Percentiles rank a stretch among this genome's conserved stretches.
These are phyloP conservation scores for Hansenula sp. DNA, from an alignment of 1,139 yeast genomes.

Conservation along the genomic window DNA sequence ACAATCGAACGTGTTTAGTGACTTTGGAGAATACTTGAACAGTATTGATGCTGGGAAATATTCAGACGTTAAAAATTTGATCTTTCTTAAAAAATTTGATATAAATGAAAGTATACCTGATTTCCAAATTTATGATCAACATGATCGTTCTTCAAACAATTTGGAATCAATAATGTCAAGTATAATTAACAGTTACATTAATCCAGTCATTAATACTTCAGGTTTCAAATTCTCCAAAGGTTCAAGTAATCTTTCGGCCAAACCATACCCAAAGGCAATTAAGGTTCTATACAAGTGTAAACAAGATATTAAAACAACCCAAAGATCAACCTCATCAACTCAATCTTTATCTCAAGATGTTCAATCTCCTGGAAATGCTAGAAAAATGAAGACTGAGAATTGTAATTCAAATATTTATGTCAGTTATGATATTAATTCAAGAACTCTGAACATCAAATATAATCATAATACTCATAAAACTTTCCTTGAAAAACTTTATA, in stretches of 20 bases:
- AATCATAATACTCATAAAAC: conserved; percentile 18
- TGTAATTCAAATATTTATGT: conserved; percentile 20
- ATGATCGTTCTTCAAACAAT: conserved; percentile 9
- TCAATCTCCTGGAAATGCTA: conserved; percentile 1
- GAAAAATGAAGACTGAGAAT: conserved; percentile 20
- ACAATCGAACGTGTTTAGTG: conserved; percentile 18
- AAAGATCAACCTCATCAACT: conserved; percentile 8
- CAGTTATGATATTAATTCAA: conserved; percentile 18
- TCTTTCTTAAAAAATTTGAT: conserved; percentile 15
- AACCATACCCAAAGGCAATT: conserved; percentile 19
- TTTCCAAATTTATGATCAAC: conserved; percentile 9
- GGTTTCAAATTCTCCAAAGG: conserved; percentile 21
- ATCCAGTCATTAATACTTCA: conserved; percentile 14
- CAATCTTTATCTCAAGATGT: background rate
- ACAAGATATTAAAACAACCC: conserved; percentile 21
- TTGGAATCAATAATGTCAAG: conserved; percentile 10
- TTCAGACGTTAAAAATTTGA: conserved; percentile 15
- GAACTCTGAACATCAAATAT: conserved; percentile 18
- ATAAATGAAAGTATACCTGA: conserved; percentile 12
- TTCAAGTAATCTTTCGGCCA: conserved; percentile 16
- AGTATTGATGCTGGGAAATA: conserved; percentile 13
- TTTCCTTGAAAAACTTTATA: conserved; percentile 16
- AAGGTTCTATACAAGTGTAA: conserved; percentile 21
- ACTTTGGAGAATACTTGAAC: conserved; percentile 15
- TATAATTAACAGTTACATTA: conserved; percentile 13